phyloP scores from a whole-genome alignment of 768 basidiomycete species.

The Gymnopilus dilepis region DNA sequence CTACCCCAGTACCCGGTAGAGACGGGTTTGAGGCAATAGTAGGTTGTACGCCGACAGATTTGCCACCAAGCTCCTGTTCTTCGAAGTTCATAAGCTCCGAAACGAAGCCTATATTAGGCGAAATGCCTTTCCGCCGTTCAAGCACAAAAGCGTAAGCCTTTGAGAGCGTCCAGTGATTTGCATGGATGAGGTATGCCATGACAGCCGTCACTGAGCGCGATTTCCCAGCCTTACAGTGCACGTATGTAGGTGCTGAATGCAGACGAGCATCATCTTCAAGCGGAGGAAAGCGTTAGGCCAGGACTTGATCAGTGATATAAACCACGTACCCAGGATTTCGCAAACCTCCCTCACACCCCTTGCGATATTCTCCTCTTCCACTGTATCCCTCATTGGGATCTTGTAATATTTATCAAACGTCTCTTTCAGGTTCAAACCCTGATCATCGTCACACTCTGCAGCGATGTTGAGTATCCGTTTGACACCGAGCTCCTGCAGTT shows the following conservation, averaged over 20 bases:
- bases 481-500: constrained; percentile 77
- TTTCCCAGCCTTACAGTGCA: constrained; percentile 96
- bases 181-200: constrained; percentile 96
- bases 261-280: constrained; percentile 87
- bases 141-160: constrained; percentile 91
- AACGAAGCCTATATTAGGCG: constrained; percentile 97
- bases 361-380: constrained; percentile 91
- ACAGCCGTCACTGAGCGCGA: constrained; percentile 96
- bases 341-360: constrained; percentile 85
- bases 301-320: background rate
- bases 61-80: constrained; percentile 84
- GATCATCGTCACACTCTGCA: constrained; percentile 86
- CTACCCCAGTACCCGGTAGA: constrained; percentile 19
- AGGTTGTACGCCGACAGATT: constrained; percentile 70
- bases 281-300: constrained; percentile 1
- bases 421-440: constrained; percentile 67
- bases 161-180: constrained; percentile 95
- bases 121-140: constrained; percentile 92
- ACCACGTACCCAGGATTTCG: constrained; percentile 77
- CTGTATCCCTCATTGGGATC: constrained; percentile 94
- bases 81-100: constrained; percentile 97
- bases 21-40: constrained; percentile 20
- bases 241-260: constrained; percentile 88
- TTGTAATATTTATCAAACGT: constrained; percentile 84
- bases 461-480: constrained; percentile 92